Evolutionary conservation across 768 basidiomycete genomes (phyloP).

Genomic region (Heimioporus sp.): DNA sequence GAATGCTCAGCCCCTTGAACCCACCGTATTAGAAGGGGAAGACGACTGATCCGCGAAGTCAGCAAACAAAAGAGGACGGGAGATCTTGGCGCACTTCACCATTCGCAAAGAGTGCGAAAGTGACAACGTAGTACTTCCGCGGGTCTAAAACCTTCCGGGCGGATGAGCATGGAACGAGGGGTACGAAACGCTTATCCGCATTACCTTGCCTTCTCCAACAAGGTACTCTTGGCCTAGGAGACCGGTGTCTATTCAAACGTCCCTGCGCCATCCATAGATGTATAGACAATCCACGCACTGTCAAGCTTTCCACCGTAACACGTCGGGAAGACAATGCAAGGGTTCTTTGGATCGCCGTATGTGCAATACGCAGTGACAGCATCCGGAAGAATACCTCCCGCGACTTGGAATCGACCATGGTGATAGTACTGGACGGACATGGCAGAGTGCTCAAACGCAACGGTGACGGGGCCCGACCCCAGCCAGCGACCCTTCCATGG

Average conservation of each 20-base stretch:
- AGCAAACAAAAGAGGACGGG: not conserved
- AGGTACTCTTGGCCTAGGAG: constrained; percentile 47
- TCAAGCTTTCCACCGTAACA: constrained; percentile 55
- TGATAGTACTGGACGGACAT: constrained; percentile 45
- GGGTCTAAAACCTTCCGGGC: constrained; percentile 44
- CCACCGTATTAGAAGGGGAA: constrained; percentile 52
- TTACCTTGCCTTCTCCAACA: constrained; percentile 52
- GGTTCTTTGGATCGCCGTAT: constrained; percentile 51
- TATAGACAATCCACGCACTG: constrained; percentile 33
- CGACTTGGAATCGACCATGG: constrained; percentile 52
- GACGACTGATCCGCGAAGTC: constrained; percentile 41
- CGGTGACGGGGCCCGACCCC: not conserved
- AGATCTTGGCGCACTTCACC: constrained; percentile 44
- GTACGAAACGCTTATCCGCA: not conserved
- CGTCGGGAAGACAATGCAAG: constrained; percentile 59
- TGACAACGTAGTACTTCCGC: constrained; percentile 51
- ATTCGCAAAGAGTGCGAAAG: constrained; percentile 57
- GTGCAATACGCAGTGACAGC: constrained; percentile 60
- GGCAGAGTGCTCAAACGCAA: not conserved
- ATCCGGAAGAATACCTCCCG: constrained; percentile 53
- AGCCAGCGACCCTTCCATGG: too few species aligned
- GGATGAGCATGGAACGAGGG: not conserved
- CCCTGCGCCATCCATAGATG: not conserved
- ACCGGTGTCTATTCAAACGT: constrained; percentile 14
- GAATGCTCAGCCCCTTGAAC: not conserved